A percentile compares a stretch with the other conserved stretches of the same genome.
These are phyloP conservation scores for Ascosphaera apis DNA, from an alignment of 2,329 filamentous ascomycete genomes.

Conservation along the genomic window DNA sequence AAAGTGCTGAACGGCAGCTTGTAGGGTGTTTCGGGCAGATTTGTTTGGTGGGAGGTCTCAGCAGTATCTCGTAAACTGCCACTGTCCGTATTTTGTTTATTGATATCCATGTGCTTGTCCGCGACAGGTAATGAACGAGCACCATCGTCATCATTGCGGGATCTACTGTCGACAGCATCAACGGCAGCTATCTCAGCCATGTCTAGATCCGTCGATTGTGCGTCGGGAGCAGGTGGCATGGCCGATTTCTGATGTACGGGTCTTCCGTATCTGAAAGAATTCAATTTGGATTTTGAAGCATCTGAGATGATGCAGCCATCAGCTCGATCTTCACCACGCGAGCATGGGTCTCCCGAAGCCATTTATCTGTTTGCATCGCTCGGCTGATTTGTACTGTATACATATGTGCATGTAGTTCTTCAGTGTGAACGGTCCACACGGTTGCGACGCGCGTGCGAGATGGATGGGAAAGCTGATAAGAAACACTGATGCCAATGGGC, in stretches of 20 bases:
- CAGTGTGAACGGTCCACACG: too few species aligned
- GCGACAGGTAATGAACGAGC: too few species aligned
- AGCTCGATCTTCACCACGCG: not conserved
- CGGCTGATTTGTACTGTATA: too few species aligned
- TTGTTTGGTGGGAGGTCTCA: not conserved
- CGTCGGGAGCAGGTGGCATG: constrained; percentile 12
- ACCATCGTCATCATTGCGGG: too few species aligned
- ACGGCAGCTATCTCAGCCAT: not conserved
- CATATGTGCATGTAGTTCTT: too few species aligned
- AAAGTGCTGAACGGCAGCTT: not conserved
- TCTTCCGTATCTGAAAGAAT: constrained; percentile 10
- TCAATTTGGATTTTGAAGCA: constrained; percentile 17
- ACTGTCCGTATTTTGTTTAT: too few species aligned
- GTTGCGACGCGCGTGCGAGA: not conserved
- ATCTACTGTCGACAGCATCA: not conserved
- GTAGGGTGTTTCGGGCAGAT: not conserved
- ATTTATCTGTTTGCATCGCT: too few species aligned
- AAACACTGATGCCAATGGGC: not conserved
- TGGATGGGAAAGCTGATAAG: too few species aligned
- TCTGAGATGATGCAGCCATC: constrained; percentile 2
- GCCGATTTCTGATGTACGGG: too few species aligned
- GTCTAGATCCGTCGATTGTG: not conserved
- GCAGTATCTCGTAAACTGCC: too few species aligned
- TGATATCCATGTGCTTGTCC: too few species aligned
- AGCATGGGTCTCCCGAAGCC: too few species aligned